Evolutionary conservation across 805 yeast genomes (phyloP).

Genomic region (Ogataea allantospora): DNA sequence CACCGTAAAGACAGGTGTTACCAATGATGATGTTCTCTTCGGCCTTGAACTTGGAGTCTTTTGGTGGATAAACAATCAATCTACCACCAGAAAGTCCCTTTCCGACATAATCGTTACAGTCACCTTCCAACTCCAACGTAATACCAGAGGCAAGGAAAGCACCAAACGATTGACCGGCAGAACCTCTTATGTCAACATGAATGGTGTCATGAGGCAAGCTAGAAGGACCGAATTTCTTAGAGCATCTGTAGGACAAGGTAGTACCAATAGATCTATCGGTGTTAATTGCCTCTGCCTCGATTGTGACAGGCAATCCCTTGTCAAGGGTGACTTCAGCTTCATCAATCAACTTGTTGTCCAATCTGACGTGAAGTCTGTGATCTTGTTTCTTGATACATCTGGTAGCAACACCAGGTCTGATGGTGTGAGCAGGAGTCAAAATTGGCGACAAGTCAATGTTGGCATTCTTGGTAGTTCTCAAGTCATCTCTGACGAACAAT

Average conservation of each 20-base stretch:
- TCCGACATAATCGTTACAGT: slow-evolving; percentile 96
- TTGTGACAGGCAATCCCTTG: slow-evolving; percentile 92
- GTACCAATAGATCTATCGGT: slow-evolving; percentile 97
- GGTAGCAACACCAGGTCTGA: slow-evolving; percentile 96
- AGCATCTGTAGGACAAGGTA: slow-evolving; percentile 88
- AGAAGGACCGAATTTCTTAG: slow-evolving; percentile 88
- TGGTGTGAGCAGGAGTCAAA: slow-evolving; percentile 93
- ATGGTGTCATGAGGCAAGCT: slow-evolving; percentile 96
- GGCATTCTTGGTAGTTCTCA: slow-evolving; percentile 84
- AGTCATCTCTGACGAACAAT: slow-evolving; percentile 78
- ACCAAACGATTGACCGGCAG: slow-evolving; percentile 98
- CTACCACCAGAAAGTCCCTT: slow-evolving; percentile 97
- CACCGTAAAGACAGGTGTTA: slow-evolving; percentile 97
- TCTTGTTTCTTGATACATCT: slow-evolving; percentile 91
- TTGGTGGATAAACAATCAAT: slow-evolving; percentile 87
- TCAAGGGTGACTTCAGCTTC: slow-evolving; percentile 95
- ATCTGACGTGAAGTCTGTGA: slow-evolving; percentile 86
- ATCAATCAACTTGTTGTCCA: slow-evolving; percentile 93
- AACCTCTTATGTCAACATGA: slow-evolving; percentile 86
- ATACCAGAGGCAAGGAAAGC: slow-evolving; percentile 96
- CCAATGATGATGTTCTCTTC: slow-evolving; percentile 97
- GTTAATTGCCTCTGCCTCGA: slow-evolving; percentile 89
- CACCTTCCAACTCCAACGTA: slow-evolving; percentile 94
- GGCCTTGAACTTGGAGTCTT: slow-evolving; percentile 77
- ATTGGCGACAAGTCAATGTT: slow-evolving; percentile 90